Conservation (phyloP, 768 basidiomycete genomes). For the Tulasnella sp. region DNA sequence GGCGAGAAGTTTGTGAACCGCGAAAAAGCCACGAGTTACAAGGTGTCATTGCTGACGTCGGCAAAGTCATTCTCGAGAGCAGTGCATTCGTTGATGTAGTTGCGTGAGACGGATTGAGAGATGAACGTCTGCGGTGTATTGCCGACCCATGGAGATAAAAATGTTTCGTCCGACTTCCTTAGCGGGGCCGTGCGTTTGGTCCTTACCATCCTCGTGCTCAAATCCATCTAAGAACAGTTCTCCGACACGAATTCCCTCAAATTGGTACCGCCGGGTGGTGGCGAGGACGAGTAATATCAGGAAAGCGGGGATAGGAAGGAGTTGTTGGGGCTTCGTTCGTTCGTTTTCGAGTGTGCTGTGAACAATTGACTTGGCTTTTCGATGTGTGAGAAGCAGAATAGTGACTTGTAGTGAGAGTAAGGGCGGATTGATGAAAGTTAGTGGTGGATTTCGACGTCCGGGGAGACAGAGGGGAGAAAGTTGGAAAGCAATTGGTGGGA, state of each 20-base stretch:
- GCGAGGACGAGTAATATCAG: background rate
- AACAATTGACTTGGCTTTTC: background rate
- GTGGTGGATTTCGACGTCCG: too few species aligned
- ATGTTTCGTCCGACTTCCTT: background rate
- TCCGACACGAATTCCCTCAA: slow-evolving; percentile 6
- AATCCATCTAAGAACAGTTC: slow-evolving; percentile 12
- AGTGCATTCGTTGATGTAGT: slow-evolving; percentile 48
- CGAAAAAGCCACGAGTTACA: background rate
- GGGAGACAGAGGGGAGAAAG: too few species aligned
- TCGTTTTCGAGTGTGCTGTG: background rate
- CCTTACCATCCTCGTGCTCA: background rate
- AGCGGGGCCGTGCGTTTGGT: slow-evolving; percentile 19
- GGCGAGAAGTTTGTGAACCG: background rate
- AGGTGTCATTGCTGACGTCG: slow-evolving; percentile 46
- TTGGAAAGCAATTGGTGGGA: too few species aligned
- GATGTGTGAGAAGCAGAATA: background rate
- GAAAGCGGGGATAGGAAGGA: slow-evolving; percentile 3
- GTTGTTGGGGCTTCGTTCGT: background rate
- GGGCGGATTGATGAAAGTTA: background rate
- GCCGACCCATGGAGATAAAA: background rate
- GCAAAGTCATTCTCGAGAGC: slow-evolving; percentile 56
- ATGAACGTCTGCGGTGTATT: too few species aligned
- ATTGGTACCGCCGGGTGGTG: background rate
- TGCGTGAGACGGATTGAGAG: slow-evolving; percentile 34
- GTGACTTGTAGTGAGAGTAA: background rate